Base-by-base conservation (phyloP, 2,329 filamentous ascomycete genomes). In the Mycosphaerella sp. region DNA sequence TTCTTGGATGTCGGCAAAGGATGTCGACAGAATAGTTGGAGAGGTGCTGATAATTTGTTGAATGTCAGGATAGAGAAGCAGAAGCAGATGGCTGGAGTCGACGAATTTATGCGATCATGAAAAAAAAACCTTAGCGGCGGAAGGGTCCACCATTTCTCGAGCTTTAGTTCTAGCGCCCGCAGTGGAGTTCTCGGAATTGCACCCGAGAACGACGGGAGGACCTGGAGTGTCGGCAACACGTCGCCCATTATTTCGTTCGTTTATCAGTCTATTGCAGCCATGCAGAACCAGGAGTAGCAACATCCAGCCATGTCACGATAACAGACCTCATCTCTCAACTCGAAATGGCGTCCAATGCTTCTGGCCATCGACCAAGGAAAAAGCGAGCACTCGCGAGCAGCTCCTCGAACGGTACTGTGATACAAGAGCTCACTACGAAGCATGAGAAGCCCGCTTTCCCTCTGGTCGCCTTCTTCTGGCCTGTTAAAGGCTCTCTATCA, bases 401-500 rank as follows among this genome's bases (percentile, higher is more conserved):
- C 68, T 54, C 68, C 67, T 50, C 67, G 63, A 59, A 75, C 62
- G 73, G 72, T 32, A 72, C 73, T 3, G 65, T 74, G 50, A 64
- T 68, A 40, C 53, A 75, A 53, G 72, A 77, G 55, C 53, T 68
- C 4, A 68, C 67, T 39, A 72, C 74, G 34, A 71, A 74, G 44
- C 67, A 69, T 43, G 70, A 75, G 50, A 70, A 69, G 37, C 91
- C 91, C 28, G 81, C 87, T 3, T 97, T 96, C 65, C 91, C 93
- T 36, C 79, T 98, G 17, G 89, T 89, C 1, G 85, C 90, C n/a
- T 91, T 98, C 65, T 79, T 98, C 44, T 95, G 91, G 88, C 89
- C 90, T 44, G 87, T 89, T 17, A 85, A 90, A 57, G 85, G 85
- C 14, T 52, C 57, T 0, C 76, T 82, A 14, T 95, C 90, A 48